phyloP scores from a whole-genome alignment of 805 yeast genomes.

The Lachancea quebecensis region DNA sequence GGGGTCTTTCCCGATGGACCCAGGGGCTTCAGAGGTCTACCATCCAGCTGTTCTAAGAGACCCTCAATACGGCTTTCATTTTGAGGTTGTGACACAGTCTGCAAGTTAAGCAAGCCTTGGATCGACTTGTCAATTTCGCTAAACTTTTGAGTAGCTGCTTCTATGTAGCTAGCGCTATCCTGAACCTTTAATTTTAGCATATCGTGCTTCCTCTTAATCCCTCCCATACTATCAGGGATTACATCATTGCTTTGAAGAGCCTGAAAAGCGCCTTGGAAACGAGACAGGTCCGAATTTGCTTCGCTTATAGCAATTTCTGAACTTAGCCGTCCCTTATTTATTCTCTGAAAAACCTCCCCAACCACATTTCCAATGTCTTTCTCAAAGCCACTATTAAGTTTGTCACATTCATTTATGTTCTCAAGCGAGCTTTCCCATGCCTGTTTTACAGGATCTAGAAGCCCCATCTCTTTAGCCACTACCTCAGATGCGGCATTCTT shows the following conservation, averaged over 20 bases:
- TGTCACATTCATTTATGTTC: conserved; percentile 30
- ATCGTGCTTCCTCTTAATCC: conserved; percentile 15
- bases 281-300: conserved; percentile 16
- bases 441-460: conserved; percentile 24
- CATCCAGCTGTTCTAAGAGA: conserved; percentile 11
- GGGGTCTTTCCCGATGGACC: conserved; percentile 18
- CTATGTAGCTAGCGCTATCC: conserved; percentile 7
- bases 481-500: conserved; percentile 24
- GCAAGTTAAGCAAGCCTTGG: conserved; percentile 3
- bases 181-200: conserved; percentile 6
- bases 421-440: conserved; percentile 29
- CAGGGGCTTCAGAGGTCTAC: conserved; percentile 12
- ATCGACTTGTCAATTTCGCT: conserved; percentile 9
- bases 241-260: conserved; percentile 9
- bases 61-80: conserved; percentile 7
- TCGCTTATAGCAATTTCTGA: conserved; percentile 15
- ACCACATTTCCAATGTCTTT: conserved; percentile 16
- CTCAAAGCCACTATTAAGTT: conserved; percentile 21
- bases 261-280: conserved; percentile 11
- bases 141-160: conserved; percentile 8
- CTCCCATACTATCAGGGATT: conserved; percentile 16
- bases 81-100: conserved; percentile 1
- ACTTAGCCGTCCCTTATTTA: conserved; percentile 14
- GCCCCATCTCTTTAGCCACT: conserved; percentile 25
- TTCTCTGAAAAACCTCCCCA: conserved; percentile 14